Evolutionary conservation across 1,139 yeast genomes (phyloP), one percentile per base, ranked within the genome.

Genomic region (Sugiyamaella castrensis): DNA sequence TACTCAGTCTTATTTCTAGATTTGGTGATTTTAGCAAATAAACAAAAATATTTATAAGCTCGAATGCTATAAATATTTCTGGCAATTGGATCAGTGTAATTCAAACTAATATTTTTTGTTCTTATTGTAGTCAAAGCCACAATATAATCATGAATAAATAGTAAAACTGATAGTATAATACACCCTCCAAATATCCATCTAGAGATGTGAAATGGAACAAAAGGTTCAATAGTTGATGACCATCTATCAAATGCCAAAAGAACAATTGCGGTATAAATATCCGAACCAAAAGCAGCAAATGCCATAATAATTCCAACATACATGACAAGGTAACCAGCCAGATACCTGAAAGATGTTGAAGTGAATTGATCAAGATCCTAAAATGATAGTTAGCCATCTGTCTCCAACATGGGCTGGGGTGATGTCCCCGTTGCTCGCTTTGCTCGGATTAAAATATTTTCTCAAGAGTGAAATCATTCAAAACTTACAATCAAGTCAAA

Each of bases 171-270:
- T 52, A 87, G 77, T n/a, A 88, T 75, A 53, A 88, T 88, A 64
- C 96, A 88, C 1, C 84, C 88, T 8, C 91, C 83, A 64, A 87
- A 88, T 12, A 88, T 72, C 89, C 95, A 85, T 63, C 86, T 81
- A 47, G 94, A 80, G 51, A 77, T 83, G 63, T 61, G 75, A 70
- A 77, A 80, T 53, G 75, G 86, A 63, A 77, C 78, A 62, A 69
- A 81, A 52, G 84, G 80, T 50, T 74, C 66, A 32, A 74, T 77
- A 39, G 71, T 67, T 11, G 79, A 72, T 3, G 85, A 79, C 96
- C 96, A 88, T 48, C 79, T 73, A 60, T 85, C 80, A 66, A 83
- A 83, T 1, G 86, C 94, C 56, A 88, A 71, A 46, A 88, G 77
- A 57, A 80, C 82, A 51, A 88, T 70, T 63, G 94, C 82, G 0